Conservation (phyloP, 768 basidiomycete species). For the Coprinopsis cinerea region DNA sequence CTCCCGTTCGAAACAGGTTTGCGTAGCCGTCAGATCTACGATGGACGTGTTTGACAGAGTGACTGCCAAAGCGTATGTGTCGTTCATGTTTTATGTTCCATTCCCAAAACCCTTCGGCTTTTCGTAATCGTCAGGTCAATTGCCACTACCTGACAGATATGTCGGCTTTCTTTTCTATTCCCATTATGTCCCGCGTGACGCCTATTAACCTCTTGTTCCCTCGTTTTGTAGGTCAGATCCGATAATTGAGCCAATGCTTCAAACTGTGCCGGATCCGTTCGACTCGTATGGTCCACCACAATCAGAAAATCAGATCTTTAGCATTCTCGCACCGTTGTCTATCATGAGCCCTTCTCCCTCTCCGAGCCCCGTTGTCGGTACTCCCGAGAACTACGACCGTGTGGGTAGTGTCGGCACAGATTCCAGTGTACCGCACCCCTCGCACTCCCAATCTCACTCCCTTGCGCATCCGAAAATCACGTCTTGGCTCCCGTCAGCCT, state of each 20-base stretch:
- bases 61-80: constrained; percentile 81
- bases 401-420: background rate
- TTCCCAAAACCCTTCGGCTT: too few relatives aligned
- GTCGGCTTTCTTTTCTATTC: too few relatives aligned
- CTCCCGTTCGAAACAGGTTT: constrained; percentile 44
- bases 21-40: constrained; percentile 80
- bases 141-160: too few relatives aligned
- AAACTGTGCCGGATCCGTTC: constrained; percentile 87
- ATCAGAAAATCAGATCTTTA: constrained; percentile 88
- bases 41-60: constrained; percentile 90
- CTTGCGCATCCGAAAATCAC: constrained; percentile 24
- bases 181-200: background rate
- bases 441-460: constrained; percentile 20
- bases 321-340: constrained; percentile 82
- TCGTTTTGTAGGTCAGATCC: constrained; percentile 64
- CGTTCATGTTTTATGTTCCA: too few relatives aligned
- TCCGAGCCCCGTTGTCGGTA: constrained; percentile 51
- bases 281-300: constrained; percentile 87
- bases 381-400: constrained; percentile 30
- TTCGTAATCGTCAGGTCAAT: too few relatives aligned
- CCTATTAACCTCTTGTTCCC: background rate
- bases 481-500: constrained; percentile 29
- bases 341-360: constrained; percentile 60
- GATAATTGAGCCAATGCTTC: constrained; percentile 84
- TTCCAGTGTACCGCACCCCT: background rate